Conservation (phyloP, 2,329 filamentous ascomycete species). For the Parascedosporium putredinis region DNA sequence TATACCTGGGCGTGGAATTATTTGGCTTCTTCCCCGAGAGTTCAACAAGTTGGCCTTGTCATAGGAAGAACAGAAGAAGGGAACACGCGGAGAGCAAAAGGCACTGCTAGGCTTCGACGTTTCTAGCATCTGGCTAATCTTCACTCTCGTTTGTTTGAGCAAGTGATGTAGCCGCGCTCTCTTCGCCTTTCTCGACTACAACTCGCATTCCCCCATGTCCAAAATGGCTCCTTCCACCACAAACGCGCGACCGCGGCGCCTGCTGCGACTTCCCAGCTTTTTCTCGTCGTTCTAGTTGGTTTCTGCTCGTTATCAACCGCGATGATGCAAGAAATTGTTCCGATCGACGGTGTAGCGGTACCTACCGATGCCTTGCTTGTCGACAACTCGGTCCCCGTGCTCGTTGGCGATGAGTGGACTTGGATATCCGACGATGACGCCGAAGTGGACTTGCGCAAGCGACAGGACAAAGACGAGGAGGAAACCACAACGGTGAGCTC, state of each 20-base stretch:
- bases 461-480: slow-evolving; percentile 16
- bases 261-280: not conserved
- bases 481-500: slow-evolving; percentile 8
- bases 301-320: slow-evolving; percentile 2
- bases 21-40: too few relatives aligned
- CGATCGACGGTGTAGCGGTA: not conserved
- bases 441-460: slow-evolving; percentile 15
- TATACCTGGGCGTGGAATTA: too few relatives aligned
- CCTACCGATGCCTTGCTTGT: slow-evolving; percentile 3
- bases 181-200: not conserved
- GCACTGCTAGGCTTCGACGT: not conserved
- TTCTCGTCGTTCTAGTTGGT: not conserved
- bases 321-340: slow-evolving; percentile 3
- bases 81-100: too few relatives aligned
- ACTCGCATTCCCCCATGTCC: not conserved
- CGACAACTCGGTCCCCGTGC: slow-evolving; percentile 12
- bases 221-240: not conserved
- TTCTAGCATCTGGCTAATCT: not conserved
- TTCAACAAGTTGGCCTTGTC: too few relatives aligned
- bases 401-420: slow-evolving; percentile 14
- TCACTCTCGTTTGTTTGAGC: not conserved
- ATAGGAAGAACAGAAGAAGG: too few relatives aligned
- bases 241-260: too few relatives aligned
- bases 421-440: slow-evolving; percentile 12
- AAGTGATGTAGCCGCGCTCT: not conserved